Evolutionary conservation across 257 asterid species (phyloP), one percentile per base, ranked within the genome.

Genomic region (Plantago major): DNA sequence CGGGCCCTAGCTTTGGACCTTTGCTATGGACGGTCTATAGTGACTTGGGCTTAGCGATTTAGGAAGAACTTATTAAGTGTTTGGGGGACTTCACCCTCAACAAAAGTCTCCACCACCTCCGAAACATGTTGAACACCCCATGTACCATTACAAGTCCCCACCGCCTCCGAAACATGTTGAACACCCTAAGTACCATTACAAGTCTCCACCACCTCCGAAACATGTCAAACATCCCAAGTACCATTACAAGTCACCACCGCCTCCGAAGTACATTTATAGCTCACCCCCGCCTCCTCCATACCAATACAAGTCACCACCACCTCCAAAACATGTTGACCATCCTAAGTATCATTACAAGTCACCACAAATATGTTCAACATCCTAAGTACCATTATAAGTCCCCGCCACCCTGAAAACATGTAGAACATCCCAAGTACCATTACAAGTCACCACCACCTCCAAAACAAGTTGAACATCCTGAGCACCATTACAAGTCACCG

Each of bases 1-100:
- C n/a, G n/a, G n/a, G n/a, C 37, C 3, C 64, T 53, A 8, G 53
- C 64, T n/a, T n/a, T n/a, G n/a, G n/a, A 3, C 64, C 64, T 3
- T 48, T 48, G n/a, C n/a, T n/a, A n/a, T n/a, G n/a, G n/a, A n/a
- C n/a, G n/a, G n/a, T n/a, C n/a, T n/a, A n/a, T n/a, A n/a, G n/a
- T n/a, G n/a, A n/a, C n/a, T n/a, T n/a, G n/a, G n/a, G n/a, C n/a
- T n/a, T n/a, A n/a, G n/a, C n/a, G n/a, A n/a, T n/a, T n/a, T n/a
- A n/a, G n/a, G n/a, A n/a, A n/a, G n/a, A n/a, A n/a, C n/a, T n/a
- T n/a, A n/a, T n/a, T n/a, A n/a, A n/a, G n/a, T n/a, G n/a, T n/a
- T n/a, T n/a, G n/a, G n/a, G n/a, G n/a, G n/a, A n/a, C n/a, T n/a
- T n/a, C n/a, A n/a, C n/a, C n/a, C n/a, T n/a, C n/a, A n/a, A n/a